phyloP scores from a whole-genome alignment of 1,284 basidiomycete species.

The Ustilago bromivora region DNA sequence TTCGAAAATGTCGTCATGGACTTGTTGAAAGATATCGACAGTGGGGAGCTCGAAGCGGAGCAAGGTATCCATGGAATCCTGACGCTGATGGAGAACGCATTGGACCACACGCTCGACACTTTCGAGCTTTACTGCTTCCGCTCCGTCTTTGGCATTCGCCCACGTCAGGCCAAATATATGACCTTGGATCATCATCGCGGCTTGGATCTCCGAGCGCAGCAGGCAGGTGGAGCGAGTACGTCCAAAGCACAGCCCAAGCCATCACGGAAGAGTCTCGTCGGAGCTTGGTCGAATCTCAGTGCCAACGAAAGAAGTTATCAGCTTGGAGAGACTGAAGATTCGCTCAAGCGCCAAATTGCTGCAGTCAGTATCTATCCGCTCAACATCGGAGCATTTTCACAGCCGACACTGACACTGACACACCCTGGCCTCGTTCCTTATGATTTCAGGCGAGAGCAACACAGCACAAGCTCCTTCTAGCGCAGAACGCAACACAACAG shows the following conservation, averaged over 20 bases:
- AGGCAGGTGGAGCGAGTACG: conserved; percentile 7
- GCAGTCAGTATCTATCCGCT: conserved; percentile 25
- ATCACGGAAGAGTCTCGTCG: conserved; percentile 24
- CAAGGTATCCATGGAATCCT: conserved; percentile 62
- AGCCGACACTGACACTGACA: background rate
- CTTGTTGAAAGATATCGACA: conserved; percentile 33
- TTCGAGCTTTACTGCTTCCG: conserved; percentile 67
- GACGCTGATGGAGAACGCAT: conserved; percentile 66
- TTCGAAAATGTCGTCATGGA: conserved; percentile 56
- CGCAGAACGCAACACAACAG: conserved; percentile 26
- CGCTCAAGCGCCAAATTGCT: conserved; percentile 51
- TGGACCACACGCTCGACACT: conserved; percentile 67
- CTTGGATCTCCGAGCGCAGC: conserved; percentile 57
- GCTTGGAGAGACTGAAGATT: conserved; percentile 49
- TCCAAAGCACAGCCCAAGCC: conserved; percentile 8
- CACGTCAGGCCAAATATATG: conserved; percentile 59
- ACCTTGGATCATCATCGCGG: conserved; percentile 67
- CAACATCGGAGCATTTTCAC: background rate
- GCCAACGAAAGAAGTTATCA: conserved; percentile 50
- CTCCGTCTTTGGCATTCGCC: conserved; percentile 62
- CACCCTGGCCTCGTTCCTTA: background rate
- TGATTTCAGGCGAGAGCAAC: conserved; percentile 35
- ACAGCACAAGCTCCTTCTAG: conserved; percentile 47
- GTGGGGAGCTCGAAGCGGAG: conserved; percentile 60
- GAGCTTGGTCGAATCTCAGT: conserved; percentile 15